Conservation (phyloP, 805 yeast species). For the Clavispora carvajalis region DNA sequence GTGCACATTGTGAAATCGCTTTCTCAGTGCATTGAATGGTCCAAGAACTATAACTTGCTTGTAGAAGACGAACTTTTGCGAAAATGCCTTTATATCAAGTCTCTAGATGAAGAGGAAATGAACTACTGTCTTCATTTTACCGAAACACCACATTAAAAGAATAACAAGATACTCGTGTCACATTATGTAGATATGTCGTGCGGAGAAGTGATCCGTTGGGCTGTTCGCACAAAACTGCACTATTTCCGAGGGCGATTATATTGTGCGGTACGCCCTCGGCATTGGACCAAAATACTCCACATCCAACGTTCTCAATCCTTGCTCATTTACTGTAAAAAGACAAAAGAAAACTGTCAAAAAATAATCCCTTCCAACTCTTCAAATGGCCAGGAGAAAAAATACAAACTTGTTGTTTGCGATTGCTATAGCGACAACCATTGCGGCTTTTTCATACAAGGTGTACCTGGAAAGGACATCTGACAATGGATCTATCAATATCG, state of each 20-base stretch:
- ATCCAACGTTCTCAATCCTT: neutral
- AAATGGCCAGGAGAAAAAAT: slow-evolving; percentile 17
- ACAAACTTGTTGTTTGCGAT: slow-evolving; percentile 30
- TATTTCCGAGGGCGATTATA: neutral
- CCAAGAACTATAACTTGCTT: slow-evolving; percentile 56
- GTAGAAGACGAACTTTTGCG: slow-evolving; percentile 63
- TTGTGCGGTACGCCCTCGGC: neutral
- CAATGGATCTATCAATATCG: neutral
- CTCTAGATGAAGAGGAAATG: slow-evolving; percentile 72
- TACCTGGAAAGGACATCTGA: slow-evolving; percentile 17
- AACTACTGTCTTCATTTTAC: slow-evolving; percentile 23
- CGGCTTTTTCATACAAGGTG: slow-evolving; percentile 29
- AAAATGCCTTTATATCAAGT: slow-evolving; percentile 76
- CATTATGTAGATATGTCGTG: neutral
- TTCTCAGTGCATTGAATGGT: slow-evolving; percentile 81
- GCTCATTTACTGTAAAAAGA: neutral
- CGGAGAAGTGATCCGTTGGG: neutral
- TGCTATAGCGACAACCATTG: slow-evolving; percentile 30
- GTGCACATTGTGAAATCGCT: slow-evolving; percentile 74
- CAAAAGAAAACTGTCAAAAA: neutral
- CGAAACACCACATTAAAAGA: slow-evolving; percentile 2
- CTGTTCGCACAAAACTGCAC: neutral
- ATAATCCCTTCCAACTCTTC: neutral
- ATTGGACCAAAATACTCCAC: neutral
- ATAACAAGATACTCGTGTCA: neutral